phyloP scores from a whole-genome alignment of 2,329 filamentous ascomycete species.

The Clarireedia paspali region DNA sequence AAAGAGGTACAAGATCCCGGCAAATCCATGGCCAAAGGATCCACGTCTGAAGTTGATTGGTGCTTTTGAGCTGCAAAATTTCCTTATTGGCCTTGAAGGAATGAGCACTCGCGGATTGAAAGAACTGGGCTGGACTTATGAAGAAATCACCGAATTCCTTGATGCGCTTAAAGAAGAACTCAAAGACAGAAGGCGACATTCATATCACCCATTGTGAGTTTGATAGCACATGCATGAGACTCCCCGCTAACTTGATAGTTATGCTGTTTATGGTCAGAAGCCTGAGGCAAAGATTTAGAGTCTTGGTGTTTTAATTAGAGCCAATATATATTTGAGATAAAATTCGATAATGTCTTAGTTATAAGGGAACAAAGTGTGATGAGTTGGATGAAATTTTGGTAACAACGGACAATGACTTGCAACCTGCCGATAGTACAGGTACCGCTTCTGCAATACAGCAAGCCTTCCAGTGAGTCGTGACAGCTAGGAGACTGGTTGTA shows the following conservation, averaged over 20 bases:
- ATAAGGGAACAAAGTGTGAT: too few species aligned
- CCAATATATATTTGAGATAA: too few species aligned
- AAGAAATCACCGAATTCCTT: neutral
- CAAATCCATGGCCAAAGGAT: slow-evolving; percentile 23
- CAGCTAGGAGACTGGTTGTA: too few species aligned
- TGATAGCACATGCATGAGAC: neutral
- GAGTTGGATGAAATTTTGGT: too few species aligned
- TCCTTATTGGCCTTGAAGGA: neutral
- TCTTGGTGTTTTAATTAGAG: neutral
- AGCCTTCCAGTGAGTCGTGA: too few species aligned
- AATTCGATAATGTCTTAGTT: too few species aligned
- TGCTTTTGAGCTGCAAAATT: neutral
- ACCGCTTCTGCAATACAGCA: too few species aligned
- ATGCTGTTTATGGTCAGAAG: neutral
- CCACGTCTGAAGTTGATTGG: slow-evolving; percentile 20
- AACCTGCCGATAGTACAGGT: too few species aligned
- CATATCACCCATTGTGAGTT: neutral
- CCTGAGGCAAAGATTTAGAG: neutral
- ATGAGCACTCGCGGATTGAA: neutral
- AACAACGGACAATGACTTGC: too few species aligned
- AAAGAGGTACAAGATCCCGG: slow-evolving; percentile 22
- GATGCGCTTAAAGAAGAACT: neutral
- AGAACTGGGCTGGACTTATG: neutral
- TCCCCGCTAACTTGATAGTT: neutral
- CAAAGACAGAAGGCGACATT: neutral